phyloP scores from a whole-genome alignment of 2,329 filamentous ascomycete genomes.

The Beauveria rudraprayagi region DNA sequence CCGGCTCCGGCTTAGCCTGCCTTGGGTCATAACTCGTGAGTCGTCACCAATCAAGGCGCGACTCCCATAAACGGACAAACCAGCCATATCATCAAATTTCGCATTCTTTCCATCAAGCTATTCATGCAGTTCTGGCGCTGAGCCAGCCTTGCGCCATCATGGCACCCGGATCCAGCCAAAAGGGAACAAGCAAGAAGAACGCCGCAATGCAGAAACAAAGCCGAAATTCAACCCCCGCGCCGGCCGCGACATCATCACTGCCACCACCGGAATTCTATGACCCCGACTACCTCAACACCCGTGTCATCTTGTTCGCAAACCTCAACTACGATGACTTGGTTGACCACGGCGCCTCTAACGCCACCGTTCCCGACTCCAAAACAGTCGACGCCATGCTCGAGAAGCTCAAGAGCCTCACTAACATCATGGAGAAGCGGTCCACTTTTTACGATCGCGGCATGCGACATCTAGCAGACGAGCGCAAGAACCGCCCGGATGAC shows the following conservation, averaged over 20 bases:
- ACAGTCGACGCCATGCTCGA: constrained; percentile 56
- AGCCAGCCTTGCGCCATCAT: constrained; percentile 27
- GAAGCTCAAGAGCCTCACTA: constrained; percentile 55
- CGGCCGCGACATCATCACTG: constrained; percentile 39
- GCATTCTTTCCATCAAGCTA: constrained; percentile 3
- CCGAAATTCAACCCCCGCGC: constrained; percentile 68
- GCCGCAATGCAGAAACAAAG: constrained; percentile 59
- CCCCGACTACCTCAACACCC: constrained; percentile 60
- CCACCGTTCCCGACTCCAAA: constrained; percentile 54
- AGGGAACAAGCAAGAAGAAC: constrained; percentile 58
- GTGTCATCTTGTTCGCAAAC: constrained; percentile 49
- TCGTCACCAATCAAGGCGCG: constrained; percentile 5
- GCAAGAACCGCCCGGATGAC: constrained; percentile 55
- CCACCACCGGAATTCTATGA: constrained; percentile 48
- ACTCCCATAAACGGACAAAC: neutral
- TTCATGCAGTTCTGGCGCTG: constrained; percentile 10
- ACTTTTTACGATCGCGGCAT: constrained; percentile 65
- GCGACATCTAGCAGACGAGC: constrained; percentile 57
- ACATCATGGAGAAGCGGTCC: constrained; percentile 59
- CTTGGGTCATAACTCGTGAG: too few species aligned
- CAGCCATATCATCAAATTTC: neutral
- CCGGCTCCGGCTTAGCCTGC: neutral
- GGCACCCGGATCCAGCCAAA: constrained; percentile 51
- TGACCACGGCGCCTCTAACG: constrained; percentile 50
- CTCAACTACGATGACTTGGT: constrained; percentile 63